phyloP scores from a whole-genome alignment of 352 stramenopile genomes.

The Phytophthora hibernalis region DNA sequence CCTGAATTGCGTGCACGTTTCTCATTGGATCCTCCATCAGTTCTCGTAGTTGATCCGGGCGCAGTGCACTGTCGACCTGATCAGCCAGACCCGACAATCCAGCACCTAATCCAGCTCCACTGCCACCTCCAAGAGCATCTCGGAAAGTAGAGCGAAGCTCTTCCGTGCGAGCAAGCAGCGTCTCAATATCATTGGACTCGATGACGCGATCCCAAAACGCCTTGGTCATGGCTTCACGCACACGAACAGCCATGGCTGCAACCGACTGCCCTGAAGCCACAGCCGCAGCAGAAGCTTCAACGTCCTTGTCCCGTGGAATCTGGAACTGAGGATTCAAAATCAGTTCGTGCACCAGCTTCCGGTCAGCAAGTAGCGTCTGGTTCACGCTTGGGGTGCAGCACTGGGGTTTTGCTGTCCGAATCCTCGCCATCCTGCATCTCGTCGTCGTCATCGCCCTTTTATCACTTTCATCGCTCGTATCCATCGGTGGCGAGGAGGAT shows the following conservation, averaged over 20 bases:
- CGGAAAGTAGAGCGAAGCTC: conserved; percentile 59
- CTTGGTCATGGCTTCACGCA: conserved; percentile 61
- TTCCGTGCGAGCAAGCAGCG: conserved; percentile 54
- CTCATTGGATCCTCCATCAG: conserved; percentile 46
- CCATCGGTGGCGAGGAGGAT: conserved; percentile 16
- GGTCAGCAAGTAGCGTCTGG: conserved; percentile 58
- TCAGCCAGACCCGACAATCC: conserved; percentile 37
- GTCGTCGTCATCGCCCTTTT: conserved; percentile 39
- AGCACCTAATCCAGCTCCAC: conserved; percentile 25
- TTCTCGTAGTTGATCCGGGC: conserved; percentile 33
- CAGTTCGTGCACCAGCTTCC: conserved; percentile 72
- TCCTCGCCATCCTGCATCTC: conserved; percentile 20
- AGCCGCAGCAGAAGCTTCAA: conserved; percentile 29
- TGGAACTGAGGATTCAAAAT: conserved; percentile 77
- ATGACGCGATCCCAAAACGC: conserved; percentile 78
- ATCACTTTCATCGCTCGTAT: conserved; percentile 20
- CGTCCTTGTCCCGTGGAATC: conserved; percentile 38
- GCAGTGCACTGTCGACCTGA: conserved; percentile 49
- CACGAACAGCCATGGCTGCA: conserved; percentile 43
- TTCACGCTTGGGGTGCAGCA: conserved; percentile 37
- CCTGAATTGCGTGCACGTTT: conserved; percentile 43
- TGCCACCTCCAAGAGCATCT: conserved; percentile 39
- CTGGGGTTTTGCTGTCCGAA: conserved; percentile 6
- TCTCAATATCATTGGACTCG: conserved; percentile 52
- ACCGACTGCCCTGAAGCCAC: conserved; percentile 23